Evolutionary conservation across 164 flowering plant species (phyloP), one percentile per base, ranked within the genome.

Genomic region (Umbilicus rupestris): DNA sequence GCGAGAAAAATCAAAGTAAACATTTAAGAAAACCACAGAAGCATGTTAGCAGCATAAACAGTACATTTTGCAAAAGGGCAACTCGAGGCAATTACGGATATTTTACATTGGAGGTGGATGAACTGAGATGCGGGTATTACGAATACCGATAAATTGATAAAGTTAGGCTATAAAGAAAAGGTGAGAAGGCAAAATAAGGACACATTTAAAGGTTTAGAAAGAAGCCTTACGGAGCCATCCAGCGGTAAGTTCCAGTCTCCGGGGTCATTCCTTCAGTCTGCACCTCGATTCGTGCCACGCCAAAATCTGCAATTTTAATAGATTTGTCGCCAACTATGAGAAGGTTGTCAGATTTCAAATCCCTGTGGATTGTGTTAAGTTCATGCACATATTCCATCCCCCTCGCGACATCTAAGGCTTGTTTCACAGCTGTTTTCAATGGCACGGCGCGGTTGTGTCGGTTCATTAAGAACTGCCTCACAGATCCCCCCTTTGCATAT

Each of bases 171-270:
- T 24, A 8, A 52, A 52, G 30, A 46, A 46, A 4, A 46, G 14
- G 24, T 17, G 3, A 3, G 58, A 52, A 24, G n/a, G n/a, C n/a
- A n/a, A 52, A 24, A 52, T 9, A 22, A 11, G 3, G 29, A 52
- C 6, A n/a, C 10, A 49, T 6, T n/a, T 19, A 49, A 52, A 52
- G 1, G 58, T 24, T 20, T 1, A 30, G 14, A 52, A 26, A 52
- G 58, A 52, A 52, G 29, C 30, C 58, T 52, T 52, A 52, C 58
- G 58, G 58, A 52, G 58, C 58, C 58, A 52, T 52, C 58, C 58
- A 52, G 58, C 58, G 58, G 15, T 52, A 52, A 22, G 58, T 52
- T 26, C 58, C 58, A 24, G 58, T 52, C 58, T 52, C 58, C 24
- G 58, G 58, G 29, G 58, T 52, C 58, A 52, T 52, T 24, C 58